Base-by-base conservation (phyloP, 768 basidiomycete species). In the Rhodotorula kratochvilovae region DNA sequence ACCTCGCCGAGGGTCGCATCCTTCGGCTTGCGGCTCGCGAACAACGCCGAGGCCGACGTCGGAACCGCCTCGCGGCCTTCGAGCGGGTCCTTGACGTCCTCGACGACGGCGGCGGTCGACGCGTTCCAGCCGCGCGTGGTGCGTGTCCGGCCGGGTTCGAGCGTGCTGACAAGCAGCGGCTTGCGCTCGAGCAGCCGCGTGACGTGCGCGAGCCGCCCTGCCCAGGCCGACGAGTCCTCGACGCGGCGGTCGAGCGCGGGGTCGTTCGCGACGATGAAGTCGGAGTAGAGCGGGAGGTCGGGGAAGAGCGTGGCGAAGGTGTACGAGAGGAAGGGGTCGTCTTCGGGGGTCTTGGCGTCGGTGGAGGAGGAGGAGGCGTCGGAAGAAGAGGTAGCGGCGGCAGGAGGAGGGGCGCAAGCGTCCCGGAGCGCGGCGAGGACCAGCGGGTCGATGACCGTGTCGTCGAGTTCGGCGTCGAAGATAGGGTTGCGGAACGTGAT, bases 101-200 rank as follows among this genome's bases (percentile, higher is more conserved):
- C 77, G 51, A 76, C 43, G 27, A 64, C n/a, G 31, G 57, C 63
- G 23, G 58, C 68, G 12, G 67, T 66, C 8, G 61, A 54, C 12
- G 70, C 53, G 6, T 31, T 42, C 73, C 73, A 75, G 4, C 86
- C 83, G 36, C 85, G 77, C 87, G 89, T 90, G 51, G 81, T 81
- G 83, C 87, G 88, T 72, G 88, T 87, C 77, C 85, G 88, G 11
- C 89, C 86, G 12, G 95, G 96, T 73, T 91, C 85, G 46, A 98
- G 81, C 57, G 92, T 86, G 17, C 91, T 88, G 45, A 97, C 83
- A 36, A 99, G 84, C 3, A 92, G 89, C 4, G 92, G 91, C 78
- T 89, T 90, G 46, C 84, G 82, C 65, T 86, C 83, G 88, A 96
- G 90, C 79, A 95, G 88, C 67, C 85, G 83, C 35, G 87, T 88